Percentiles rank a stretch among this genome's conserved stretches.
These are phyloP conservation scores for Coemansia biformis DNA, from an alignment of 192 early-diverging fungal genomes.

Conservation along the genomic window DNA sequence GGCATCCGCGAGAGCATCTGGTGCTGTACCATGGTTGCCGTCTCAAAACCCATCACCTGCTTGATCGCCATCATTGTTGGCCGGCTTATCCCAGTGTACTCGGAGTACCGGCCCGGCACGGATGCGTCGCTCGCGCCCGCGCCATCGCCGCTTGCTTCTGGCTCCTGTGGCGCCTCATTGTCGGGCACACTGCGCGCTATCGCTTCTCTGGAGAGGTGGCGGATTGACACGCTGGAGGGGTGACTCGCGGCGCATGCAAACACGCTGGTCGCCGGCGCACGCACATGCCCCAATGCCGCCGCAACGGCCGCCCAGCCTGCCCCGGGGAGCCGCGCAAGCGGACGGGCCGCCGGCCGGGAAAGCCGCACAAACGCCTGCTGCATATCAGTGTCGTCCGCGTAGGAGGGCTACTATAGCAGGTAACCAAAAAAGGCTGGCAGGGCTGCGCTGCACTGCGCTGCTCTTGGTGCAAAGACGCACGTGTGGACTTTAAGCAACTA, in stretches of 20 bases:
- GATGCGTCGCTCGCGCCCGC: constrained; percentile 20
- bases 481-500: too few relatives aligned
- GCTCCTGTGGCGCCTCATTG: not conserved
- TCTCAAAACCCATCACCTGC: constrained; percentile 64
- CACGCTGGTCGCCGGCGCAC: not conserved
- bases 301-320: not conserved
- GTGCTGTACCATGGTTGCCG: constrained; percentile 80
- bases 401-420: too few relatives aligned
- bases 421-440: too few relatives aligned
- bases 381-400: not conserved
- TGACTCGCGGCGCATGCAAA: not conserved
- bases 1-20: constrained; percentile 71
- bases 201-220: constrained; percentile 25
- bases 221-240: not conserved
- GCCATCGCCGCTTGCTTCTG: too few relatives aligned
- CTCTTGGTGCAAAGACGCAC: too few relatives aligned
- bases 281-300: not conserved
- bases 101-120: constrained; percentile 54
- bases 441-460: too few relatives aligned
- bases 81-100: constrained; percentile 33
- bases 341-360: not conserved
- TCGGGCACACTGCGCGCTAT: constrained; percentile 5
- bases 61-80: constrained; percentile 57
- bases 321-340: constrained; percentile 1
- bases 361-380: constrained; percentile 1